A percentile compares a stretch with the other conserved stretches of the same genome.
Conservation (phyloP, 176 grass and related monocot species). For the Luzula sylvatica region DNA sequence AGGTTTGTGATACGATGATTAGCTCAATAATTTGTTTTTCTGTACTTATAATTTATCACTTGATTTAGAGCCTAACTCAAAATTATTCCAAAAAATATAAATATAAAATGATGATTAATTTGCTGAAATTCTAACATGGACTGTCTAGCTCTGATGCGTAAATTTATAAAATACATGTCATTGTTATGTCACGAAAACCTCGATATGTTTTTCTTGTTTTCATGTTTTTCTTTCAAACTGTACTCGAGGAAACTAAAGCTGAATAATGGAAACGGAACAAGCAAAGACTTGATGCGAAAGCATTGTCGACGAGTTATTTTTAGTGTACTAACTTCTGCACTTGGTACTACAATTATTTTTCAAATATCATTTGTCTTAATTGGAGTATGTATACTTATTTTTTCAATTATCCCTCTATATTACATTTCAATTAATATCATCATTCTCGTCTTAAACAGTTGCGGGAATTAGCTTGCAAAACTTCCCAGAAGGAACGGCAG, state of each 20-base stretch:
- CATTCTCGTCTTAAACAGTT: slow-evolving; percentile 33
- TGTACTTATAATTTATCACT: not conserved
- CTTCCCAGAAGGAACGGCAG: slow-evolving; percentile 60
- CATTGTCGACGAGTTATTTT: slow-evolving; percentile 66
- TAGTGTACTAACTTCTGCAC: slow-evolving; percentile 59
- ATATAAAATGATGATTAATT: too few species aligned
- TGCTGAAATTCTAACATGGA: too few species aligned
- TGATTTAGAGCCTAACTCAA: too few species aligned
- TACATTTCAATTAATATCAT: not conserved
- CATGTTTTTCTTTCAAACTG: not conserved
- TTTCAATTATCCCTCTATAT: too few species aligned
- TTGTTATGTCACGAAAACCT: too few species aligned
- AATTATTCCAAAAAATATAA: too few species aligned
- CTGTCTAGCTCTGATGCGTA: too few species aligned
- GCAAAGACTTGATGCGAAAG: slow-evolving; percentile 59
- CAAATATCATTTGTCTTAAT: too few species aligned
- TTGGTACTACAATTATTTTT: slow-evolving; percentile 27
- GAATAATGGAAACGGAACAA: slow-evolving; percentile 25
- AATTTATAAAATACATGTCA: too few species aligned
- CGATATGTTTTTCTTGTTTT: too few species aligned
- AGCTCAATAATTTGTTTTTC: not conserved
- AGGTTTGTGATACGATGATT: slow-evolving; percentile 15
- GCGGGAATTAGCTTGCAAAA: slow-evolving; percentile 75
- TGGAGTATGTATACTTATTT: too few species aligned
- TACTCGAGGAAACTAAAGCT: slow-evolving; percentile 10